Evolutionary conservation across 331 rosid species (phyloP), one percentile per base, ranked within the genome.

Genomic region (Cydonia oblonga): DNA sequence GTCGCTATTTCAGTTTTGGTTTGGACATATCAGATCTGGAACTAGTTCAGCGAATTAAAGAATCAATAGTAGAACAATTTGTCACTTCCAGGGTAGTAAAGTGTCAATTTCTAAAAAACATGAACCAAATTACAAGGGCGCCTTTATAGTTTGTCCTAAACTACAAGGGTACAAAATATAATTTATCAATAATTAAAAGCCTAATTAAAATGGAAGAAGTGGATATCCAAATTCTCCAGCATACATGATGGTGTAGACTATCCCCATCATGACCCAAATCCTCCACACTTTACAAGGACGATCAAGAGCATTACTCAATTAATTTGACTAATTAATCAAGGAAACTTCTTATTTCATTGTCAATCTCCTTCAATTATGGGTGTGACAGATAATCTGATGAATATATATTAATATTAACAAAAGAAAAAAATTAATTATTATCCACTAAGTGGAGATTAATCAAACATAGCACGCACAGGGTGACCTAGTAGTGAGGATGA

Each of bases 331-430:
- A 25, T 35, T 38, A 7, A 16, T 71, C 26, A 42, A 25, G 49
- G 38, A 4, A 26, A 9, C 22, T 15, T 69, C 12, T 66, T 20
- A 29, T 58, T 64, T 57, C 61, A 52, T 64, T 63, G 18, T 78
- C 54, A 26, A 44, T 72, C 81, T 66, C 65, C 58, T 72, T 72
- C 65, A 18, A 6, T 16, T 54, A 44, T 65, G 69, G 81, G 76
- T 70, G 71, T 52, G 51, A 51, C 20, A 33, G 40, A 49, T 16
- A 59, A 20, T 40, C 40, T 11, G 68, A 64, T 71, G 29, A 64
- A 56, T 32, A 35, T 33, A 33, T 65, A 56, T 56, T 54, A 19
- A 51, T 33, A 57, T n/a, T 4, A 57, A 46, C 65, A 63, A 64
- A 76, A 70, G 29, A 35, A 10, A 13, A 10, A 25, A 25, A 42